Evolutionary conservation across 768 basidiomycete species (phyloP), one percentile per base, ranked within the genome.

Genomic region (Boletus vinaceobasis): DNA sequence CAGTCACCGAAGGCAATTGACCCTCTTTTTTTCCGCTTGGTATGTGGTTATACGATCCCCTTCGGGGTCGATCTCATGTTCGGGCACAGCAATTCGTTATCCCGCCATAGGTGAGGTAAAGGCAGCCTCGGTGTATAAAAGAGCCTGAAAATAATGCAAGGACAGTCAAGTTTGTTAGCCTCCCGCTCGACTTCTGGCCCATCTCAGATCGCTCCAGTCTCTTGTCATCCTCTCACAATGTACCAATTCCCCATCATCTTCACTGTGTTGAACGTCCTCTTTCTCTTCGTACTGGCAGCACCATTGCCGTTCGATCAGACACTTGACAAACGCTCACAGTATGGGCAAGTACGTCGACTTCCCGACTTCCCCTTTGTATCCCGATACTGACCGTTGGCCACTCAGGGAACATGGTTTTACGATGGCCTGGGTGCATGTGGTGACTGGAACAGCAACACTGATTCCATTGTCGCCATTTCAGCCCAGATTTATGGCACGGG

Each of bases 361-460:
- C 26, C 8, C 7, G 8, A 23, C 19, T 7, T 14, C 37, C 23
- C 31, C 29, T 32, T 7, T 14, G 17, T 27, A 29, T 19, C 14
- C 29, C 19, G 26, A 47, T 15, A 43, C 59, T 57, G 32, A 68
- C 21, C 31, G 45, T 40, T 40, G 52, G 48, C 42, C 46, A 5
- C 37, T 26, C 59, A 88, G 87, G 87, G 81, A 38, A 90, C 87
- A 33, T 90, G 79, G 80, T 90, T 80, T 66, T 57, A 83, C 56
- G 78, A 77, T 50, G 82, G 71, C 32, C 62, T 75, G 26, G 88
- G 86, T 42, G 86, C 87, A 68, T 90, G 88, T 64, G 87, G 87
- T 27, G 60, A 76, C 37, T 50, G 42, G 48, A 79, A 87, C 65
- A 67, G 45, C 35, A 66, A 79, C 65, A 77, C 60, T 48, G 79